Base-by-base conservation (phyloP, 78 protist genomes). In the Monocercomonoides exilis region DNA sequence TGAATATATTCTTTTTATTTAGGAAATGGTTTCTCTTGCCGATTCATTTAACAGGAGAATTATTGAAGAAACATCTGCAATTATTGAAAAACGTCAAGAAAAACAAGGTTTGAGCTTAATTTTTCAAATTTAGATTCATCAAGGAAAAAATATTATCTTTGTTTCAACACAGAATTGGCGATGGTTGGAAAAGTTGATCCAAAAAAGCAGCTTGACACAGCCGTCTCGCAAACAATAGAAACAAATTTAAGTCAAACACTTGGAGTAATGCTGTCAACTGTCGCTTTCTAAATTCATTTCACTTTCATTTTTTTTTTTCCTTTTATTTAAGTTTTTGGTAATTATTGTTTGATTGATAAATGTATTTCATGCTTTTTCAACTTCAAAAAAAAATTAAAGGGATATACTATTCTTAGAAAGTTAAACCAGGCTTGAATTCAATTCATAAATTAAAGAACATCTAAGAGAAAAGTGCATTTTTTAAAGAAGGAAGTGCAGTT, bases 221-320 rank as follows among this genome's bases (percentile, higher is more conserved):
- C 92, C 43, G 91, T 96, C 11, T 93, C 93, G 35, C 46, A 87
- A 45, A 92, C 96, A 77, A 97, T 98, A 98, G 84, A 92, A 29
- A 1, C 46, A 42, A 98, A 98, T 91, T 94, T 98, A 34, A 91
- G 86, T 45, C 98, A 97, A 84, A 88, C 91, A 77, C 92, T 97
- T n/a, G 94, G 96, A 45, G 92, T 96, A 3, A 97, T 98, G 99
- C 81, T 97, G 77, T 95, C 95, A 79, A 92, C 98, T 0, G 92
- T 94, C 1, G 92, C 94, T 21, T 98, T 98, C 86, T 97, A 87
- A 92, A 41, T 38, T 38, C 70, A 54, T 54, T 54, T 54, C 70
- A 29, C 21, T 54, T 54, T 54, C n/a, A n/a, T n/a, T n/a, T n/a
- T n/a, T n/a, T n/a, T n/a, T n/a, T n/a, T n/a, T n/a, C n/a, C n/a